phyloP scores from a whole-genome alignment of 2,329 filamentous ascomycete species.

The Colletotrichum sp. region DNA sequence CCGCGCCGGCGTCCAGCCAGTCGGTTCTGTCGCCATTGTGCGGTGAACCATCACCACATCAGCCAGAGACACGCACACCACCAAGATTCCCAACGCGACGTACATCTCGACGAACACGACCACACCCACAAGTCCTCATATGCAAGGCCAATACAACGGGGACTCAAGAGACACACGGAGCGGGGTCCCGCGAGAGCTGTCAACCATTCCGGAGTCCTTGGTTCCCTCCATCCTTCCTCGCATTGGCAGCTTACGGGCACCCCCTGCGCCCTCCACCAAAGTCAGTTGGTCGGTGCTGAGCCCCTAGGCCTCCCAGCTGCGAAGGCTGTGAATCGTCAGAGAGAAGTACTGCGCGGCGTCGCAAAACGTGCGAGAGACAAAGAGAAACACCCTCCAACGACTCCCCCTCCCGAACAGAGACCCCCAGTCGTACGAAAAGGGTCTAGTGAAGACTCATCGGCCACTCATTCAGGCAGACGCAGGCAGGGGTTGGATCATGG shows the following conservation, averaged over 20 bases:
- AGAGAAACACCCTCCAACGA: neutral
- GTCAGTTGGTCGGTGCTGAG: slow-evolving; percentile 3
- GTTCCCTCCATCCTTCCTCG: slow-evolving; percentile 12
- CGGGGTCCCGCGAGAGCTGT: neutral
- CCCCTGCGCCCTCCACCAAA: neutral
- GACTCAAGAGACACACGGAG: neutral
- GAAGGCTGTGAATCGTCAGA: neutral
- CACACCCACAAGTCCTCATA: neutral
- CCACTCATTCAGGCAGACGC: slow-evolving; percentile 13
- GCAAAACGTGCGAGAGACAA: neutral
- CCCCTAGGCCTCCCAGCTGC: neutral
- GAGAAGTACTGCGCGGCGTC: neutral
- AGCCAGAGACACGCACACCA: neutral
- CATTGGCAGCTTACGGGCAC: slow-evolving; percentile 13
- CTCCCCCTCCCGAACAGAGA: neutral
- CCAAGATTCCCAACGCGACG: neutral
- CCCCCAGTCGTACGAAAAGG: neutral
- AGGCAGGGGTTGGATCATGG: neutral
- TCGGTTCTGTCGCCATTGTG: neutral
- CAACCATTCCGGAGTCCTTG: neutral
- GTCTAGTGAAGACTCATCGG: slow-evolving; percentile 16
- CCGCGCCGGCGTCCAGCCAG: neutral
- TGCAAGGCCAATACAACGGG: neutral
- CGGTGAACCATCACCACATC: neutral
- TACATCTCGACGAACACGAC: neutral